These are phyloP conservation scores for Mucor piriformis DNA, from an alignment of 371 early-diverging fungal species.

Conservation along the genomic window DNA sequence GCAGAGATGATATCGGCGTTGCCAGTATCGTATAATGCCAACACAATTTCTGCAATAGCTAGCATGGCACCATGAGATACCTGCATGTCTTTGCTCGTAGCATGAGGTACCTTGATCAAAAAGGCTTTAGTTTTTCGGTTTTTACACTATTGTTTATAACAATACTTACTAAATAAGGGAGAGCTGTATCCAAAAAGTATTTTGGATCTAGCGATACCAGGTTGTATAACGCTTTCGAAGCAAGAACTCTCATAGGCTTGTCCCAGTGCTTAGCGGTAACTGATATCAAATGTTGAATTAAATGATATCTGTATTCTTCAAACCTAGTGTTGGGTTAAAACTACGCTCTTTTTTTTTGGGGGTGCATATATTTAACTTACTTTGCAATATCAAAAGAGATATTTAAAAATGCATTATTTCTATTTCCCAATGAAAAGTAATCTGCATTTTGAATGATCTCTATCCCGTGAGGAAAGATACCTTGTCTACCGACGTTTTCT, in stretches of 20 bases:
- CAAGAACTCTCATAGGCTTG: constrained; percentile 73
- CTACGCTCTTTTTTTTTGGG: not conserved
- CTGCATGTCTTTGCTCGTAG: constrained; percentile 63
- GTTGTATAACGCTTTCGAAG: constrained; percentile 68
- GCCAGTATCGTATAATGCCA: constrained; percentile 49
- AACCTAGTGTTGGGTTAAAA: constrained; percentile 54
- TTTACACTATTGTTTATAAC: not conserved
- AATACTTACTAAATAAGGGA: constrained; percentile 46
- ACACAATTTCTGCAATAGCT: constrained; percentile 70
- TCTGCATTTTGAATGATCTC: constrained; percentile 88
- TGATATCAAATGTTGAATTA: constrained; percentile 72
- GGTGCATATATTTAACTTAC: constrained; percentile 56
- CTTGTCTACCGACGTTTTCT: constrained; percentile 94
- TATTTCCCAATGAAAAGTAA: constrained; percentile 89
- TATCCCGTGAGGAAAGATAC: constrained; percentile 93
- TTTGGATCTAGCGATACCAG: constrained; percentile 63
- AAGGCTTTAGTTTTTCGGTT: not conserved
- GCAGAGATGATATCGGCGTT: not conserved
- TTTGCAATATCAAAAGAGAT: constrained; percentile 71
- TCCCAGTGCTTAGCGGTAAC: constrained; percentile 88
- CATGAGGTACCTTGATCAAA: constrained; percentile 55
- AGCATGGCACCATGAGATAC: constrained; percentile 81
- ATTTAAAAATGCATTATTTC: constrained; percentile 69
- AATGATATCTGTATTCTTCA: constrained; percentile 69
- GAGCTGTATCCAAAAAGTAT: constrained; percentile 54